A percentile compares a stretch with the other conserved stretches of the same genome.
These are phyloP conservation scores for Bretschneidera sinensis DNA, from an alignment of 345 rosid species.

Conservation along the genomic window DNA sequence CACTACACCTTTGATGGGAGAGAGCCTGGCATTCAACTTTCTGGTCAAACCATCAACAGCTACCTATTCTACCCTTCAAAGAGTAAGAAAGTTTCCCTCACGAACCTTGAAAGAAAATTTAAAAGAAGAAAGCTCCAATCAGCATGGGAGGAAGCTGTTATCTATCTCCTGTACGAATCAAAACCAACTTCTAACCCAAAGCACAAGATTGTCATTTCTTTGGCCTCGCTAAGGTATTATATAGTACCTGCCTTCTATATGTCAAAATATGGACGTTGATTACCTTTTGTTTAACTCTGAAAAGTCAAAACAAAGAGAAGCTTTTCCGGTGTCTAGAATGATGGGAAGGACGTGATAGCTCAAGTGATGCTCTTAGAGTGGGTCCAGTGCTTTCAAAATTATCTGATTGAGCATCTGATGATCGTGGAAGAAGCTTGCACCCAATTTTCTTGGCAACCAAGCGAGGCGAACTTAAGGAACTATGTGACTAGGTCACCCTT, in stretches of 20 bases:
- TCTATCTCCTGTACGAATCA: neutral
- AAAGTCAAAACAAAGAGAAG: conserved; percentile 70
- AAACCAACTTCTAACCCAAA: no score
- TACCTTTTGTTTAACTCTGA: conserved; percentile 13
- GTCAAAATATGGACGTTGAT: neutral
- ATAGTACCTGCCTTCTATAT: no score
- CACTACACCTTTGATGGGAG: no score
- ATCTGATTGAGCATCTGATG: conserved; percentile 50
- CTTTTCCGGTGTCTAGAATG: conserved; percentile 77
- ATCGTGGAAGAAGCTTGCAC: conserved; percentile 64
- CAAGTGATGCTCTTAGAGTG: conserved; percentile 50
- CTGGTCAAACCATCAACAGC: neutral
- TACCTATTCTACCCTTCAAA: neutral
- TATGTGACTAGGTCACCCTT: conserved; percentile 61
- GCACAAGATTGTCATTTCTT: no score
- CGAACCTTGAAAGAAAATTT: no score
- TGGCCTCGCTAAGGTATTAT: no score
- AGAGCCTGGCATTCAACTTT: neutral
- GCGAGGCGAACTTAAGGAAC: conserved; percentile 70
- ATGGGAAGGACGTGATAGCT: conserved; percentile 46
- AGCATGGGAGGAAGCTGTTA: neutral
- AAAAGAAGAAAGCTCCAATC: neutral
- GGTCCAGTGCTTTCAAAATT: conserved; percentile 30
- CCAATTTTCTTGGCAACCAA: conserved; percentile 53
- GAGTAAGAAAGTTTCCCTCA: neutral